phyloP scores from a whole-genome alignment of 73 alveolate species.

The Tetrahymena elliotti region DNA sequence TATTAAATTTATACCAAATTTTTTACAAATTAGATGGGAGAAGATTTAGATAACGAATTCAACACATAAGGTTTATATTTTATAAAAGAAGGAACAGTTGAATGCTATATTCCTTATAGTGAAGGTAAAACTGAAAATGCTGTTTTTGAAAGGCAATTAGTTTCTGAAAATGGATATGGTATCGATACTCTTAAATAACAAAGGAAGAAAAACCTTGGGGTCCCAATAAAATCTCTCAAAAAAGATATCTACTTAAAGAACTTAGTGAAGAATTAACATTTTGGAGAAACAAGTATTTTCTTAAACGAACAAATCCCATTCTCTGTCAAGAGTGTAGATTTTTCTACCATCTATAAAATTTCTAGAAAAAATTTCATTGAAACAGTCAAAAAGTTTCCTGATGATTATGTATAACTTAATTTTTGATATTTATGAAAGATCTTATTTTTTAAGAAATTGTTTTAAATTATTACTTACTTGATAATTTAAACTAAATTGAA shows the following conservation, averaged over 20 bases:
- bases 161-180: not conserved
- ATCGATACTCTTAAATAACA: not conserved
- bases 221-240: not conserved
- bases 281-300: not conserved
- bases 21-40: not conserved
- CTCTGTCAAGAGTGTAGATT: not conserved
- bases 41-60: not conserved
- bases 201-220: not conserved
- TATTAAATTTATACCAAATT: not conserved
- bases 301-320: not conserved
- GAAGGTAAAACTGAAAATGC: not conserved
- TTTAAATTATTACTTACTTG: too few relatives aligned
- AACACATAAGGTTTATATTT: not conserved
- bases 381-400: not conserved
- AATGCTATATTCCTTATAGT: not conserved
- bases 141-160: not conserved
- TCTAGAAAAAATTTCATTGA: not conserved
- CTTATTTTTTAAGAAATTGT: too few relatives aligned
- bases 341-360: not conserved
- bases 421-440: too few relatives aligned
- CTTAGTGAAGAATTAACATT: not conserved
- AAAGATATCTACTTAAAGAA: not conserved
- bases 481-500: too few relatives aligned
- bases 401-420: not conserved
- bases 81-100: not conserved